Evolutionary conservation across 1,284 basidiomycete genomes (phyloP), one percentile per base, ranked within the genome.

Genomic region (Exobasidium rhododendri): DNA sequence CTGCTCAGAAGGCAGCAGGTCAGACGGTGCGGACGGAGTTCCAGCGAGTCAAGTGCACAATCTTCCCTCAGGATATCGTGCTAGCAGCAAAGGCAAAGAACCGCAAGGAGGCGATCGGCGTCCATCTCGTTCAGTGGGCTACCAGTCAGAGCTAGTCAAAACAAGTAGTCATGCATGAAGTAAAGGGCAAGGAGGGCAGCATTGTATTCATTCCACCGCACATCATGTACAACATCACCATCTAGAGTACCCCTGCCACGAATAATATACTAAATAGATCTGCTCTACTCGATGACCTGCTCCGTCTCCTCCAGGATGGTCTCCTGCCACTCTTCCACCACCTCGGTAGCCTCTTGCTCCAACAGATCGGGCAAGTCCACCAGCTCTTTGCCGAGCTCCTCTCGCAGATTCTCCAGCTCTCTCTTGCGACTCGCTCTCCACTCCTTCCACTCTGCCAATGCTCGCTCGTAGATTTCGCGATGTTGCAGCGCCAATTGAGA

Each of bases 361-460:
- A 73, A 64, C 63, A 77, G 69, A 64, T 70, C 49, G 7, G 58
- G 43, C 22, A 57, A 61, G 54, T 69, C 71, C 49, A 64, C 63
- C 58, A 64, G 64, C 58, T 68, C 58, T 45, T 35, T 61, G 30
- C 75, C 75, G 20, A 69, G 59, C 22, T 71, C 69, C 20, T 59
- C 51, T 44, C 72, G 64, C 43, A 69, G 63, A 61, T 66, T 63
- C 46, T 63, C 67, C 44, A 80, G 66, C 51, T 71, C 64, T 28
- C 63, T 58, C 62, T 74, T 73, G 49, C 69, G 62, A 26, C 68
- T 64, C 44, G 61, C 56, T 54, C 85, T 78, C 96, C 96, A 98
- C 35, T 93, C 91, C 82, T 98, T 94, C 96, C 96, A 99, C 82
- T 99, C 94, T 75, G 96, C 91, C 70, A 98, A 88, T 61, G 96